Base-by-base conservation (phyloP, 768 basidiomycete species). In the Cyclocybe aegerita region DNA sequence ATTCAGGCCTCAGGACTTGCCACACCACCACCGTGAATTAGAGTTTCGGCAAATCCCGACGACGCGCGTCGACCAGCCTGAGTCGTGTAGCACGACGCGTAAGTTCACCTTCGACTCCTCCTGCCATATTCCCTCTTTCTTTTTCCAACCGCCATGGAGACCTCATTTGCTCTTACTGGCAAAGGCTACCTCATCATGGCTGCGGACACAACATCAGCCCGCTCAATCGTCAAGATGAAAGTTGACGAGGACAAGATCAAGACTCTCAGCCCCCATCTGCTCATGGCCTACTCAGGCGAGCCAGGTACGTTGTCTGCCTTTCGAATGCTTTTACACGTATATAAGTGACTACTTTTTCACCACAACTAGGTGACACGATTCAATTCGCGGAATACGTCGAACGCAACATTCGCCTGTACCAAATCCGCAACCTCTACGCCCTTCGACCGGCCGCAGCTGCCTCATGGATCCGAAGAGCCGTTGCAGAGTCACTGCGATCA, bases 171-270 rank as follows among this genome's bases (percentile, higher is more conserved):
- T 34, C 65, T 98, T 48, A 90, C 83, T 36, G 95, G 95, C 43
- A 96, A 97, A 67, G 95, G 86, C 62, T 99, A 93, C 71, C 88
- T 93, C 49, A 81, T 99, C 55, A 73, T 99, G 60, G 93, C 95
- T 2, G 85, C 94, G 8, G 96, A 98, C 70, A 93, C 88, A 7
- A 90, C 86, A 10, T 84, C 93, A 7, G 84, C 88, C 3, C 81
- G 92, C 59, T 97, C 93, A 31, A 92, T 99, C 70, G 86, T 98
- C 65, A 96, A 94, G 74, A 97, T 98, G 93, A 97, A 98, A 76
- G 67, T 79, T 34, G 93, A 97, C 70, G 90, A 92, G 73, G 95
- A 98, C 78, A 98, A 98, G 76, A 92, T 96, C 77, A 93, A 94
- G 70, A 78, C 81, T 16, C 79, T 99, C 38, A 86, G 91, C 54